phyloP scores from a whole-genome alignment of 345 rosid genomes.

The Litchi chinensis region DNA sequence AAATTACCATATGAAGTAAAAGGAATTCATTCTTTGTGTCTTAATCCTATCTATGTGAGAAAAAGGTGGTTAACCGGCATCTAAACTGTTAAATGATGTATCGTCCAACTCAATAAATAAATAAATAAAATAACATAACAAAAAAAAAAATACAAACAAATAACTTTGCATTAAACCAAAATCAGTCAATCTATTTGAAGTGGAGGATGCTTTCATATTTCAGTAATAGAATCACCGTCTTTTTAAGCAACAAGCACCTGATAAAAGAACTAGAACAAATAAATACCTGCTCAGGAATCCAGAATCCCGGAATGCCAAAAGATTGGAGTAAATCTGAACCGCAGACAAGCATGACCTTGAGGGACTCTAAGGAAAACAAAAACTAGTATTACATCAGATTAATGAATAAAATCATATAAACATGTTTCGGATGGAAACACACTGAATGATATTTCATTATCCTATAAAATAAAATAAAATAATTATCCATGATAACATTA shows the following conservation, averaged over 20 bases:
- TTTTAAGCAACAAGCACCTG: neutral
- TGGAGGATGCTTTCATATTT: neutral
- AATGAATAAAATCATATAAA: conserved; percentile 1
- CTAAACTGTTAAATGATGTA: neutral
- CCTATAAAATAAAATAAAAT: neutral
- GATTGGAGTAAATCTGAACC: conserved; percentile 92
- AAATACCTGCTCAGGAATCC: conserved; percentile 87
- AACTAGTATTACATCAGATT: neutral
- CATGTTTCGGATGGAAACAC: neutral
- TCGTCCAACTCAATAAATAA: neutral
- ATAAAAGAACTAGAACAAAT: neutral
- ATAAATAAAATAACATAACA: no score
- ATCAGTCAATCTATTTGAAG: neutral
- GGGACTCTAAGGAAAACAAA: conserved; percentile 47
- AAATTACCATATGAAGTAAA: neutral
- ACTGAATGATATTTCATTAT: neutral
- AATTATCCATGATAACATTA: neutral
- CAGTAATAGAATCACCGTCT: neutral
- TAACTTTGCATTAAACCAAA: neutral
- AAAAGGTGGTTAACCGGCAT: neutral
- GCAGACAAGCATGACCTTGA: conserved; percentile 81
- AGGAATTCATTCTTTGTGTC: neutral
- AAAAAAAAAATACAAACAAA: no score
- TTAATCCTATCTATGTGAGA: neutral
- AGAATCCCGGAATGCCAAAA: conserved; percentile 69